These are phyloP conservation scores for Mesembryanthemum crystallinum DNA, from an alignment of 148 eudicot species.

Conservation along the genomic window DNA sequence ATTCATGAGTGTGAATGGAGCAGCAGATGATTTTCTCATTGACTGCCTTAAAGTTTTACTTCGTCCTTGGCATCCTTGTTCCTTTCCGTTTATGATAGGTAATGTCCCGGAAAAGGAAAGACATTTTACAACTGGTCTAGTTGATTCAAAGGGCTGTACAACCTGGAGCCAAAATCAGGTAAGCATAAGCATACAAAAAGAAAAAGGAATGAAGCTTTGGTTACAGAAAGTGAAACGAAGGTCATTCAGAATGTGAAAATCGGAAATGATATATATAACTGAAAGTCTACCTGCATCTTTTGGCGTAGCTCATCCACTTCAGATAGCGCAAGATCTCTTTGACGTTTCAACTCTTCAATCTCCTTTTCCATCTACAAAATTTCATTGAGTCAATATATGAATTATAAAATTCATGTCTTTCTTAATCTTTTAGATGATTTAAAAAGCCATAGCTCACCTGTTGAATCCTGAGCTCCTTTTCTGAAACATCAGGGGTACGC, in stretches of 20 bases:
- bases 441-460: constrained; percentile 37
- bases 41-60: constrained; percentile 57
- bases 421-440: not conserved
- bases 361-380: constrained; percentile 72
- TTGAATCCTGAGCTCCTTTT: constrained; percentile 68
- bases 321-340: constrained; percentile 81
- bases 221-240: not conserved
- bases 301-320: constrained; percentile 73
- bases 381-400: not conserved
- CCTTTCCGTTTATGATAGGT: constrained; percentile 49
- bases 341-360: constrained; percentile 78
- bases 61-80: constrained; percentile 40
- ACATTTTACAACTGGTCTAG: constrained; percentile 62
- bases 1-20: constrained; percentile 92
- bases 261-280: not conserved
- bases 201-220: not conserved
- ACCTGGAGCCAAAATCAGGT: constrained; percentile 29
- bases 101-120: constrained; percentile 68
- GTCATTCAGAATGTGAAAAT: not conserved
- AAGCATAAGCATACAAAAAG: not conserved
- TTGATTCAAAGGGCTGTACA: constrained; percentile 41
- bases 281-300: constrained; percentile 53
- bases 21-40: constrained; percentile 80
- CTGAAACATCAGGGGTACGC: constrained; percentile 76
- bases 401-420: not conserved